phyloP scores from a whole-genome alignment of 495 filamentous ascomycete genomes.

The Penicillium coprophilum region DNA sequence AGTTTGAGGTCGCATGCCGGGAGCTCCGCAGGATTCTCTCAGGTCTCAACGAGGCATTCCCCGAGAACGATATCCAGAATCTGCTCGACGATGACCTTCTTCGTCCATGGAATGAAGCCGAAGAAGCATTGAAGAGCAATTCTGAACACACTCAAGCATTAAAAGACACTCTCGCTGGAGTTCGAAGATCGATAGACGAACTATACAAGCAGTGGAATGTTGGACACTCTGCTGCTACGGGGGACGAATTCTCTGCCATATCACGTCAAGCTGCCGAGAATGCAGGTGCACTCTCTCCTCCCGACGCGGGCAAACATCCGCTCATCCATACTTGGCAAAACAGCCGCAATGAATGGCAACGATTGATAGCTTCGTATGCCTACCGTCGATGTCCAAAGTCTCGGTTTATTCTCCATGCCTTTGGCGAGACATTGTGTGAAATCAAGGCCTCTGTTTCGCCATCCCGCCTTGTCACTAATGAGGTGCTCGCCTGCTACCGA shows the following conservation, averaged over 20 bases:
- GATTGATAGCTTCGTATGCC: slow-evolving; percentile 60
- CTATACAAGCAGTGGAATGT: slow-evolving; percentile 23
- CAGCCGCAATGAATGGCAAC: slow-evolving; percentile 37
- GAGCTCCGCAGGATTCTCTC: slow-evolving; percentile 52
- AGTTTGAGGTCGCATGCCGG: slow-evolving; percentile 57
- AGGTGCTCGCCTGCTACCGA: slow-evolving; percentile 33
- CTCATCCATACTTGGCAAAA: slow-evolving; percentile 45
- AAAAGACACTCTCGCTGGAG: slow-evolving; percentile 23
- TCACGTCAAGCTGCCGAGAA: slow-evolving; percentile 26
- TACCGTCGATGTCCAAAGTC: slow-evolving; percentile 48
- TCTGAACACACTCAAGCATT: slow-evolving; percentile 26
- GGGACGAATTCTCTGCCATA: slow-evolving; percentile 23
- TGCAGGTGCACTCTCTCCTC: slow-evolving; percentile 23
- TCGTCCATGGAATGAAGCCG: slow-evolving; percentile 39
- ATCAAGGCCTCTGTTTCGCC: slow-evolving; percentile 54
- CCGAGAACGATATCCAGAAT: slow-evolving; percentile 20
- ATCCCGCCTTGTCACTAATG: slow-evolving; percentile 29
- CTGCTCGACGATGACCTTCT: slow-evolving; percentile 52
- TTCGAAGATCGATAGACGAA: slow-evolving; percentile 14
- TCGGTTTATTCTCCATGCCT: slow-evolving; percentile 61
- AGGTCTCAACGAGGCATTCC: slow-evolving; percentile 45
- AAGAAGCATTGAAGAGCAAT: slow-evolving; percentile 30
- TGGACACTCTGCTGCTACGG: slow-evolving; percentile 4
- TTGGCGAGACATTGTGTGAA: slow-evolving; percentile 59
- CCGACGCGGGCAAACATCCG: slow-evolving; percentile 39